phyloP scores from a whole-genome alignment of 2,329 filamentous ascomycete species.

The Geosmithia morbida region DNA sequence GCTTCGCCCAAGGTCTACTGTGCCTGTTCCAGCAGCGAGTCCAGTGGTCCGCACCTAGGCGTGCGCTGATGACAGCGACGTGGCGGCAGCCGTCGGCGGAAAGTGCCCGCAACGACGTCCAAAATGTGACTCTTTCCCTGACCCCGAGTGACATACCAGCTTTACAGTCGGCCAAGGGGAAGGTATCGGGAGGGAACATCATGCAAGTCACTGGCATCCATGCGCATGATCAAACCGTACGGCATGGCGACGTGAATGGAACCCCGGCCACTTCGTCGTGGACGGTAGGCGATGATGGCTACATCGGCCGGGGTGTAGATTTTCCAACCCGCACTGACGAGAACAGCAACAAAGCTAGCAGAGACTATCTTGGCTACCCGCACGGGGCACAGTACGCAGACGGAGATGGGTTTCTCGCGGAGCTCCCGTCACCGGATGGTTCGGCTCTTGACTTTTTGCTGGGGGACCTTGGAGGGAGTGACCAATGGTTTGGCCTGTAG shows the following conservation, averaged over 20 bases:
- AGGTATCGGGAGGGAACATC: neutral
- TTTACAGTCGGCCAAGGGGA: neutral
- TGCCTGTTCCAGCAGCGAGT: conserved; percentile 13
- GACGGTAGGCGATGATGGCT: neutral
- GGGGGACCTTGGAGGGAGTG: conserved; percentile 10
- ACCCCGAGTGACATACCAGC: conserved; percentile 1
- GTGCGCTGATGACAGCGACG: neutral
- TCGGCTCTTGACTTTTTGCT: conserved; percentile 15
- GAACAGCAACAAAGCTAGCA: neutral
- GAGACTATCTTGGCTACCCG: neutral
- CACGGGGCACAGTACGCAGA: neutral
- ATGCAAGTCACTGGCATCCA: neutral
- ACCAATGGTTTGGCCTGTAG: neutral
- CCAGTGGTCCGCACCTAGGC: too few species aligned
- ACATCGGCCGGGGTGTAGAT: neutral
- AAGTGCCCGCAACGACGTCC: neutral
- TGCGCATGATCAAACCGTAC: neutral
- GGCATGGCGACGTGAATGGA: neutral
- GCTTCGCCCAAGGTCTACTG: conserved; percentile 15
- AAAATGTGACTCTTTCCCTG: conserved; percentile 9
- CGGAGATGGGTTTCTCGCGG: conserved; percentile 5
- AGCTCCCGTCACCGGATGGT: conserved; percentile 11
- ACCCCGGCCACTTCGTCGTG: neutral
- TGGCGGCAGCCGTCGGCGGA: neutral
- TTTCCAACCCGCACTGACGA: neutral